phyloP scores from a whole-genome alignment of 2,329 filamentous ascomycete species.

The Grosmannia clavigera region DNA sequence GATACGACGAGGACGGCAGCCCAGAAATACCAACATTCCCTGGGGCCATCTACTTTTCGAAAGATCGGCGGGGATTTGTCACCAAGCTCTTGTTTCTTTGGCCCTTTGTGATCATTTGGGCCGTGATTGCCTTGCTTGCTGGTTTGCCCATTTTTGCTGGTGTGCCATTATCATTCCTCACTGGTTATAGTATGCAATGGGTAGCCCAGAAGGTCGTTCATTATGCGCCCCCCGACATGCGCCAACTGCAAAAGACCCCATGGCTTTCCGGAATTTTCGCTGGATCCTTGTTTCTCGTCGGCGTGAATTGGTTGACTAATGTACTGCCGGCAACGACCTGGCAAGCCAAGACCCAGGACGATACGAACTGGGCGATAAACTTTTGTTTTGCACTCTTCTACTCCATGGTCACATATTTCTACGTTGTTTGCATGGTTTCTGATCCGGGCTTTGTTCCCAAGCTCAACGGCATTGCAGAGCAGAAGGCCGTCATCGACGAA shows the following conservation, averaged over 20 bases:
- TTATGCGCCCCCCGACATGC: slow-evolving; percentile 79
- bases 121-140: slow-evolving; percentile 59
- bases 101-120: slow-evolving; percentile 67
- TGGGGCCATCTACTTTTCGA: slow-evolving; percentile 56
- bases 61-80: slow-evolving; percentile 67
- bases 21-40: slow-evolving; percentile 59
- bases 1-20: slow-evolving; percentile 51
- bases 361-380: slow-evolving; percentile 59
- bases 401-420: slow-evolving; percentile 69
- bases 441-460: slow-evolving; percentile 94
- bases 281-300: slow-evolving; percentile 70
- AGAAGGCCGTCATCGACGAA: slow-evolving; percentile 80
- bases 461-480: slow-evolving; percentile 75
- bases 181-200: slow-evolving; percentile 63
- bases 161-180: slow-evolving; percentile 55
- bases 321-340: slow-evolving; percentile 44
- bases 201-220: slow-evolving; percentile 64
- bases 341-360: neutral
- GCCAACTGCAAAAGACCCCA: slow-evolving; percentile 80
- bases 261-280: slow-evolving; percentile 93
- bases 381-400: slow-evolving; percentile 56
- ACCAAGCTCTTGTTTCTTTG: slow-evolving; percentile 81
- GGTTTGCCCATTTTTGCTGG: slow-evolving; percentile 62
- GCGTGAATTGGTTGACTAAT: slow-evolving; percentile 59
- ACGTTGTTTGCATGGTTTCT: slow-evolving; percentile 68